Conservation (phyloP, 345 rosid genomes). For the Corymbia maculata region DNA sequence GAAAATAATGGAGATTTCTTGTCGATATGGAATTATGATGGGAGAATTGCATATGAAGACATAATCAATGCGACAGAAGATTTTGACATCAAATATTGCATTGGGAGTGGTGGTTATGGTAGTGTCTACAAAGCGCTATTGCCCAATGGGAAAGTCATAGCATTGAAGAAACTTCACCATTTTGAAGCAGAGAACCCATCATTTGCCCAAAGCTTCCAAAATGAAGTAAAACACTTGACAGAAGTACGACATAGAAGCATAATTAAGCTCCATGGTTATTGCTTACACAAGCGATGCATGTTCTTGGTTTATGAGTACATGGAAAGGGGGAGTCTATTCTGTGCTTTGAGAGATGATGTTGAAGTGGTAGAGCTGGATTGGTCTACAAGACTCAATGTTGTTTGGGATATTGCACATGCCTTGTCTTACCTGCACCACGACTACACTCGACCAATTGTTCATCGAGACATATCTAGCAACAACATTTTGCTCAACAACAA, state of each 20-base stretch:
- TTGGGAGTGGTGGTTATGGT: conserved; percentile 14
- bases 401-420: background rate
- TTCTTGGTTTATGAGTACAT: conserved; percentile 3
- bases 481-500: conserved; percentile 2
- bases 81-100: conserved; percentile 11
- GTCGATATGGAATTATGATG: conserved; percentile 2
- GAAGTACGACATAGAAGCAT: background rate
- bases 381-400: background rate
- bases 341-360: background rate
- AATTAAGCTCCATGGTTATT: background rate
- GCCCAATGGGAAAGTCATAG: background rate
- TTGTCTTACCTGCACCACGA: conserved; percentile 12
- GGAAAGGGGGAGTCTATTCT: background rate
- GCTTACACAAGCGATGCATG: background rate
- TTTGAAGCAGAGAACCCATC: background rate
- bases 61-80: conserved; percentile 7
- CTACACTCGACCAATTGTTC: background rate
- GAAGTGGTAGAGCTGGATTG: conserved; percentile 3
- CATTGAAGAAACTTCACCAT: conserved; percentile 7
- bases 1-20: background rate
- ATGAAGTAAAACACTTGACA: background rate
- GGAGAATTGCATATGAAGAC: conserved; percentile 7
- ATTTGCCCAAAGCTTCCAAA: background rate
- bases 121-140: conserved; percentile 16
- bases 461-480: conserved; percentile 15